Evolutionary conservation across 2,329 filamentous ascomycete genomes (phyloP), one percentile per base, ranked within the genome.

Genomic region (Beauveria bassiana): DNA sequence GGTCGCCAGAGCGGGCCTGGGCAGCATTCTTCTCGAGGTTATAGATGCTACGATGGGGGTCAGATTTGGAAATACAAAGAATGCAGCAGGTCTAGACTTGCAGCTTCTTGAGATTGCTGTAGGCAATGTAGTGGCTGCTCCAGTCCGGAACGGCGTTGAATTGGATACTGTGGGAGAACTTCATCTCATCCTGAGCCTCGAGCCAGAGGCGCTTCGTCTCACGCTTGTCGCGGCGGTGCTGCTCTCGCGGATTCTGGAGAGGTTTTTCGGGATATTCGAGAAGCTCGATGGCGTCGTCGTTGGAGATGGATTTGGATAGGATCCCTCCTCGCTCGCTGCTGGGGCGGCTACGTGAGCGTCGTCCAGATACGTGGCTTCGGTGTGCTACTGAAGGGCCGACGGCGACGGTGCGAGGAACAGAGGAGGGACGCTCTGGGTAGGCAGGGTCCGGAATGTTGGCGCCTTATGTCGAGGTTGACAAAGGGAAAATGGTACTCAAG

Each of bases 71-170:
- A n/a, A 2, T 5, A 6, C 12, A 38, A 38, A 16, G 38, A 45
- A 34, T n/a, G n/a, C 28, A 12, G 12, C 9, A 34, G 5, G 6
- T 4, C 49, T 51, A 24, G 43, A 50, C 89, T 71, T 75, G 96
- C 91, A 97, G 84, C 81, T 99, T 99, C 82, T 99, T 99, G 69
- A 99, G 84, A 71, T 97, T 98, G 78, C 93, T 97, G 77, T 99
- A 99, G 64, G 93, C 90, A 72, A 99, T 96, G 76, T 99, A 99
- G 76, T 98, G 87, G 70, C 88, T 93, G 79, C 91, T 97, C 95
- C 95, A 99, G 77, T 99, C 95, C n/a, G 95, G 95, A 69, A 99
- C 95, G 65, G 95, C 93, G 79, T 99, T 99, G 79, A 99, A 99
- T 81, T 99, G 95, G 69, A 99, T 88, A 77, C 93, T 98, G 75